Conservation (phyloP, 192 early-diverging fungal species). For the Umbelopsis sp. region DNA sequence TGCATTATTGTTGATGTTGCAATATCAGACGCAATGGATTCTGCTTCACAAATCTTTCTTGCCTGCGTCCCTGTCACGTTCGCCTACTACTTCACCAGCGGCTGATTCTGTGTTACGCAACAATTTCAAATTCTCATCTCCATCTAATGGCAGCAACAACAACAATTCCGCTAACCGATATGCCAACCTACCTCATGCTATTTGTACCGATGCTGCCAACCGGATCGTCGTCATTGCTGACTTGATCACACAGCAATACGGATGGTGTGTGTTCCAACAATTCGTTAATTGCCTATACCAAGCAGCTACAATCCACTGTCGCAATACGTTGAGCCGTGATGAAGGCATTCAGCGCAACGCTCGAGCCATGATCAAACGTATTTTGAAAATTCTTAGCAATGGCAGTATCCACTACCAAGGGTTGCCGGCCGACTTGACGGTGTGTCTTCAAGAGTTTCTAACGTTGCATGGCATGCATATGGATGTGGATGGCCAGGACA, state of each 20-base stretch:
- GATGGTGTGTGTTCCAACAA: slow-evolving; percentile 44
- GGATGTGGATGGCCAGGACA: neutral
- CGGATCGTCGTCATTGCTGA: slow-evolving; percentile 34
- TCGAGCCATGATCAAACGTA: slow-evolving; percentile 31
- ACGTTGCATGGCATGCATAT: slow-evolving; percentile 19
- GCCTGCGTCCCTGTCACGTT: slow-evolving; percentile 1
- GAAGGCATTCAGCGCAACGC: neutral
- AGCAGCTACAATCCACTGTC: slow-evolving; percentile 39
- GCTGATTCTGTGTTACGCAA: neutral
- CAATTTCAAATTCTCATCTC: neutral
- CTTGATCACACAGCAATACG: slow-evolving; percentile 24
- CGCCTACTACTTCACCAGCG: neutral
- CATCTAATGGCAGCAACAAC: neutral
- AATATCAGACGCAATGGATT: slow-evolving; percentile 39
- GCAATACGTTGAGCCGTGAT: slow-evolving; percentile 16
- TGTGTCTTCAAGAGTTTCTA: slow-evolving; percentile 35
- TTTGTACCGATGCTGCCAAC: slow-evolving; percentile 36
- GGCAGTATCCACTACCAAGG: slow-evolving; percentile 32
- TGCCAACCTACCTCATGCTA: slow-evolving; percentile 28
- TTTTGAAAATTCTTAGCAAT: slow-evolving; percentile 25
- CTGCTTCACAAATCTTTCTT: slow-evolving; percentile 38
- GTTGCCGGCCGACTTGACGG: slow-evolving; percentile 32
- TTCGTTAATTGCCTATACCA: slow-evolving; percentile 40
- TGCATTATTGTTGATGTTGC: slow-evolving; percentile 29
- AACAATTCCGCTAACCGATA: slow-evolving; percentile 8